phyloP scores from a whole-genome alignment of 2,329 filamentous ascomycete species.

The Botrytis paeoniae region DNA sequence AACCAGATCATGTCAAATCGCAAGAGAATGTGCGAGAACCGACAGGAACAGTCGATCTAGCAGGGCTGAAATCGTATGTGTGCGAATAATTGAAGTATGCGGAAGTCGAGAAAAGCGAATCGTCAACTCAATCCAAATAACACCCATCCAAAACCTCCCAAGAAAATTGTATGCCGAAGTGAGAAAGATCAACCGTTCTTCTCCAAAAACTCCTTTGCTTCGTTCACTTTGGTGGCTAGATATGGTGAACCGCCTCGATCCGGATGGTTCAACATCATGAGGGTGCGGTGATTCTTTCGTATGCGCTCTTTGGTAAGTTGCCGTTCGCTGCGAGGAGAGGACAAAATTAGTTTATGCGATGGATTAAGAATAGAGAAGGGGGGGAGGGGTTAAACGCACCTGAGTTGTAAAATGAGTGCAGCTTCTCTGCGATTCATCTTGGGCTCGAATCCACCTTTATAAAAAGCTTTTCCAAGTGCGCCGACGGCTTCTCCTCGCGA shows the following conservation, averaged over 20 bases:
- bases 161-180: conserved; percentile 2
- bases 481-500: conserved; percentile 71
- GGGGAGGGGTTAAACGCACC: conserved; percentile 53
- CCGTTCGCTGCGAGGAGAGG: conserved; percentile 63
- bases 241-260: conserved; percentile 97
- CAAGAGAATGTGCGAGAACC: not conserved
- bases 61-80: not conserved
- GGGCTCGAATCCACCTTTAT: conserved; percentile 97
- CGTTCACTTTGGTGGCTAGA: conserved; percentile 95
- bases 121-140: not conserved
- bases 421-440: conserved; percentile 94
- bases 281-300: conserved; percentile 88
- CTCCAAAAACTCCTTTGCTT: conserved; percentile 94
- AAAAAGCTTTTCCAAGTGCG: conserved; percentile 84
- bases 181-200: conserved; percentile 50
- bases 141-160: not conserved
- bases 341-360: not conserved
- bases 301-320: conserved; percentile 87
- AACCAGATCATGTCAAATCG: not conserved
- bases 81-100: not conserved
- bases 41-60: not conserved
- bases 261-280: conserved; percentile 98
- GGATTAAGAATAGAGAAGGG: not conserved
- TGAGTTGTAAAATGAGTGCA: conserved; percentile 82
- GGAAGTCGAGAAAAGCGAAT: conserved; percentile 1